Conservation (phyloP, 176 grass and related monocot genomes). For the Phoenix dactylifera region DNA sequence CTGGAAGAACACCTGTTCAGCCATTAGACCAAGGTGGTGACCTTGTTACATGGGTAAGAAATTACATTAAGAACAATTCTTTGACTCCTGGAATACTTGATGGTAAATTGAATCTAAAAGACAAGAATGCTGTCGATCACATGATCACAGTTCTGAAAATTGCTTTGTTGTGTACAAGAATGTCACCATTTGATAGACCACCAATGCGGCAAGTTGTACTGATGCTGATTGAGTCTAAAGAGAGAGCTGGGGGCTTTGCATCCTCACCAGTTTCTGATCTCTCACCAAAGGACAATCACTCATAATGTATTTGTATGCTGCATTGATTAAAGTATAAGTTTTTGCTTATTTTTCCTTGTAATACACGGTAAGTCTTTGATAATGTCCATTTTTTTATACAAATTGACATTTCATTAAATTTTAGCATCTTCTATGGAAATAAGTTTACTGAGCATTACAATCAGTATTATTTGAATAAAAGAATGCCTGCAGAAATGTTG, state of each 20-base stretch:
- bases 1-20: constrained; percentile 80
- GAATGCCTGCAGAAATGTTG: too few relatives aligned
- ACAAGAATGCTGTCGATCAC: constrained; percentile 42
- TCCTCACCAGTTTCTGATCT: constrained; percentile 59
- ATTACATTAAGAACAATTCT: constrained; percentile 71
- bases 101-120: constrained; percentile 56
- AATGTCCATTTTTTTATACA: too few relatives aligned
- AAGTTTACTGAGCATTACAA: too few relatives aligned
- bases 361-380: too few relatives aligned
- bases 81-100: constrained; percentile 66
- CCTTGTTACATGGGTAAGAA: constrained; percentile 90
- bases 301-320: constrained; percentile 12
- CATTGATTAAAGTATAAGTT: background rate
- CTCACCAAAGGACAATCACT: constrained; percentile 55
- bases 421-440: too few relatives aligned
- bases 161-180: constrained; percentile 77
- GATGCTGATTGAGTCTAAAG: constrained; percentile 92
- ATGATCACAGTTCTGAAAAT: constrained; percentile 94
- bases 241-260: constrained; percentile 48
- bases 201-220: constrained; percentile 93
- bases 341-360: background rate
- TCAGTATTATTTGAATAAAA: too few relatives aligned
- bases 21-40: constrained; percentile 84
- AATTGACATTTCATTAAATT: too few relatives aligned
- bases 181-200: constrained; percentile 78